Evolutionary conservation across 139 green algal species (phyloP).

Genomic region (Tetraselmis chui): DNA sequence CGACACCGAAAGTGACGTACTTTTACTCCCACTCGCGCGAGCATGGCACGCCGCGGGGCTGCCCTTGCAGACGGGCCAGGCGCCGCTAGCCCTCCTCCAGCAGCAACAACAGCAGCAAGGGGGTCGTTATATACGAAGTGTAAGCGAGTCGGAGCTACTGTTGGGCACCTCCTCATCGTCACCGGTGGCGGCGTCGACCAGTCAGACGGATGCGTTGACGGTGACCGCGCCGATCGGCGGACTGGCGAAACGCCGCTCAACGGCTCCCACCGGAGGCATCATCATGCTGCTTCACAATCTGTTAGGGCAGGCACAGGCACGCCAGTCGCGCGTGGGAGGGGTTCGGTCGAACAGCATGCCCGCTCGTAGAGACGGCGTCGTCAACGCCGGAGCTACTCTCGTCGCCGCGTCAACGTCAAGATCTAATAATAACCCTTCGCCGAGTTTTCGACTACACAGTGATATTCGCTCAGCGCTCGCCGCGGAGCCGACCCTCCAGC

Average conservation of each 20-base stretch:
- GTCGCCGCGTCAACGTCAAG: too few relatives aligned
- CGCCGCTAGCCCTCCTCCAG: neutral
- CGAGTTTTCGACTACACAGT: neutral
- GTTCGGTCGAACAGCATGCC: neutral
- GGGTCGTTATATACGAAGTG: too few relatives aligned
- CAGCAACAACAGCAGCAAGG: neutral
- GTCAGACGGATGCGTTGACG: too few relatives aligned
- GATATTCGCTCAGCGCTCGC: neutral
- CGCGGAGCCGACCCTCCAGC: neutral
- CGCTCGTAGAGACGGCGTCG: too few relatives aligned
- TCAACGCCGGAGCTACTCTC: too few relatives aligned
- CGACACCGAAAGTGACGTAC: neutral
- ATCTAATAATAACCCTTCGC: neutral
- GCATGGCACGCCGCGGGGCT: neutral
- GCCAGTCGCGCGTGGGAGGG: too few relatives aligned
- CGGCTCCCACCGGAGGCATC: neutral
- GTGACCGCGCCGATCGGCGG: neutral
- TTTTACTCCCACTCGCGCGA: neutral
- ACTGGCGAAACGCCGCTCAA: neutral
- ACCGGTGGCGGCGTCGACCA: neutral
- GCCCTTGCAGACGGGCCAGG: neutral
- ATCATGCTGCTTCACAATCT: neutral
- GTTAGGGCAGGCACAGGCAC: neutral
- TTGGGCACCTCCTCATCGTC: too few relatives aligned
- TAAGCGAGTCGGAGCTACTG: neutral